Conservation (phyloP, 371 early-diverging fungal species). For the Massospora cicadina region DNA sequence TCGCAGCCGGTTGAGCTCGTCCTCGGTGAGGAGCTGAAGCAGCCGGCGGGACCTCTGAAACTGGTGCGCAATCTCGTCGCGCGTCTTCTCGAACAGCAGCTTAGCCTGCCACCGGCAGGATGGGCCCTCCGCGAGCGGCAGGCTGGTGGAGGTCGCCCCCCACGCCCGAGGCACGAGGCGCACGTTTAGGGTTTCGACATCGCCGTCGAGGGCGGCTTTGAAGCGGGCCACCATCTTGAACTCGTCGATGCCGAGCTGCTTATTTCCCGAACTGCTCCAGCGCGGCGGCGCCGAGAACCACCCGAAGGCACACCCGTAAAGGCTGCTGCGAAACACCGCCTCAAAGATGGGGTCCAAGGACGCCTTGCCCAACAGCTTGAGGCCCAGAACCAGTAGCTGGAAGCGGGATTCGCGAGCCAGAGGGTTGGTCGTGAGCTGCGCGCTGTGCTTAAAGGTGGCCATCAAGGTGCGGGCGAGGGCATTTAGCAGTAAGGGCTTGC, state of each 20-base stretch:
- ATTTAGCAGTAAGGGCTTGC: conserved; percentile 48
- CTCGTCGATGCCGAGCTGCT: conserved; percentile 36
- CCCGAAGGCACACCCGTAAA: conserved; percentile 42
- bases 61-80: conserved; percentile 17
- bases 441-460: conserved; percentile 30
- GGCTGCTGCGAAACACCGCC: conserved; percentile 32
- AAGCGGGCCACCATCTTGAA: conserved; percentile 47
- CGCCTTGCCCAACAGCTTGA: conserved; percentile 48
- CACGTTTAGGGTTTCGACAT: conserved; percentile 33
- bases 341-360: conserved; percentile 48
- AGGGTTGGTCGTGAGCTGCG: conserved; percentile 35
- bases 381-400: conserved; percentile 51
- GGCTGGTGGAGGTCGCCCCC: neutral
- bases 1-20: conserved; percentile 60
- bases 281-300: conserved; percentile 58
- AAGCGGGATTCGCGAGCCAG: conserved; percentile 62
- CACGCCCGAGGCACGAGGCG: conserved; percentile 26
- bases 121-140: neutral
- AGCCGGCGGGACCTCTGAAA: conserved; percentile 29
- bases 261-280: conserved; percentile 53
- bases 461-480: conserved; percentile 57
- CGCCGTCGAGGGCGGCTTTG: conserved; percentile 39
- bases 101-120: neutral
- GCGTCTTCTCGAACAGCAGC: conserved; percentile 5
- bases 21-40: conserved; percentile 64